Percentiles rank a stretch among this genome's conserved stretches.
phyloP scores from a whole-genome alignment of 768 basidiomycete species.

The Mycena alexandri region DNA sequence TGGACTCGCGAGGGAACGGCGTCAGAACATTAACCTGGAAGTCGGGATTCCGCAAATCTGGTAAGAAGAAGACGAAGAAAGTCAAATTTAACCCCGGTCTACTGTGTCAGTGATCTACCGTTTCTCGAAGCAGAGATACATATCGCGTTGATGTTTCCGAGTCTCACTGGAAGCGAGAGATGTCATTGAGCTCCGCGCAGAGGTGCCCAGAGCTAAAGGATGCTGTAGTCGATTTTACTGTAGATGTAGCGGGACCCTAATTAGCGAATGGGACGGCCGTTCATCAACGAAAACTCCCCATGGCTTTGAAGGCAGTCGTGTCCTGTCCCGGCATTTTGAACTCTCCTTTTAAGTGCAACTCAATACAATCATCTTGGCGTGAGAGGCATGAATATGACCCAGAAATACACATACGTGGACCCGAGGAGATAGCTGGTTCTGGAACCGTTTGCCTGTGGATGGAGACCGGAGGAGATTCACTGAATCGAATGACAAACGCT shows the following conservation, averaged over 20 bases:
- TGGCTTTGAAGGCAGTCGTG: constrained; percentile 1
- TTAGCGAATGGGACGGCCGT: too few relatives aligned
- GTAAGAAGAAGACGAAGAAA: not conserved
- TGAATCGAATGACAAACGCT: not conserved
- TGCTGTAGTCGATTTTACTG: too few relatives aligned
- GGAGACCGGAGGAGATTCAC: not conserved
- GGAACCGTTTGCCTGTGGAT: not conserved
- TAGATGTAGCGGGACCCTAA: too few relatives aligned
- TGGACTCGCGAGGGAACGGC: constrained; percentile 11
- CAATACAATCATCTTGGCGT: not conserved
- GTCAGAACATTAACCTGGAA: not conserved
- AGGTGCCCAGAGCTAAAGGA: too few relatives aligned
- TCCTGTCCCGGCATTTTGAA: constrained; percentile 3
- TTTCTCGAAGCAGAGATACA: constrained; percentile 14
- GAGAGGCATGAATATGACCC: not conserved
- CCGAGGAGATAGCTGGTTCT: not conserved
- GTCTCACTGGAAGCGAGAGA: too few relatives aligned
- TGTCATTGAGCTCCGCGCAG: too few relatives aligned
- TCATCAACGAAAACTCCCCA: too few relatives aligned
- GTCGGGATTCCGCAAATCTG: constrained; percentile 9
- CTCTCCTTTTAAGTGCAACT: constrained; percentile 3
- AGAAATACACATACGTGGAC: not conserved
- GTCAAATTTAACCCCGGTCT: constrained; percentile 4
- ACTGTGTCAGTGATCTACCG: constrained; percentile 12
- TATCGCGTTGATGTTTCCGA: too few relatives aligned